Evolutionary conservation across 2,329 filamentous ascomycete species (phyloP), one percentile per base, ranked within the genome.

Genomic region (Fusarium kyushuense): DNA sequence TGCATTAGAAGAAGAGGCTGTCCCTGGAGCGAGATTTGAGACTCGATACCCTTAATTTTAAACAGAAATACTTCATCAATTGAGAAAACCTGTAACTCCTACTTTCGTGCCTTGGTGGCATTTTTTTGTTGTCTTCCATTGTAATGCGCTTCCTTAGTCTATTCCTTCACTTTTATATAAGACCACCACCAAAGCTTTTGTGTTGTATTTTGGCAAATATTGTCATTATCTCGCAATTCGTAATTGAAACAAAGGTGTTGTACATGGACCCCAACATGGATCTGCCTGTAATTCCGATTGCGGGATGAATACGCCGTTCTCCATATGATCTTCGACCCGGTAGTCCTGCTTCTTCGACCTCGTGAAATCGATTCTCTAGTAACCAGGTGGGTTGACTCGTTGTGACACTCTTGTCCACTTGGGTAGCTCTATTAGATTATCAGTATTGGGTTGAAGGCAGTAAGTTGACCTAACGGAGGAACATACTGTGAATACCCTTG

Each of bases 321-420:
- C 65, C 58, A 55, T 58, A 58, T 60, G 45, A 49, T 64, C 57
- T 56, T 67, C 48, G 47, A 35, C 53, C 56, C 32, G 47, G 51
- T 62, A 27, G 45, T 53, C 38, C 54, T 51, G 41, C 29, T 49
- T 56, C 45, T 58, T 53, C 48, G 54, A 38, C 40, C 56, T 53
- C 53, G 27, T 49, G 32, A 67, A 27, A 33, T 61, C 49, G 63
- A 42, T 30, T 54, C 82, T 89, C 82, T 89, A 97, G 82, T 95
- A 98, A 82, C 95, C 95, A 46, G 95, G 94, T 60, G 95, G 95
- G 80, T 98, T 98, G 79, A 97, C 78, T 81, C 95, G 86, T 81
- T 98, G 95, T 70, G 93, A 97, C 67, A 98, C 91, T 82, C 94
- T 91, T 73, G 95, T 98, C 95, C 95, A 98, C 83, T 98, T 94